These are phyloP conservation scores for Amylostereum areolatum DNA, from an alignment of 1,284 basidiomycete genomes.

Conservation along the genomic window DNA sequence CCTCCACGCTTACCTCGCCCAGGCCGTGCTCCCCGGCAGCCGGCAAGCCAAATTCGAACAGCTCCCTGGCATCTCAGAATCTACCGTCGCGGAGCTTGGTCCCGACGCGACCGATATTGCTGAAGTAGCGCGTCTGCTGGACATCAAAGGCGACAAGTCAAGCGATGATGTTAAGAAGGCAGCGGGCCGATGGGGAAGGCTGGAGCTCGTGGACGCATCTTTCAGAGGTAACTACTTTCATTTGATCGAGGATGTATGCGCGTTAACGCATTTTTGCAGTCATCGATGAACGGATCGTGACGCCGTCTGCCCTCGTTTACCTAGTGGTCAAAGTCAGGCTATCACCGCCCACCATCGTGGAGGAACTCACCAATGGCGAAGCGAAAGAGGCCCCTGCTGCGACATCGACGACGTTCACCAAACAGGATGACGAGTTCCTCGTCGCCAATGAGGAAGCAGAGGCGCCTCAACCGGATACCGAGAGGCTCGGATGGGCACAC, in stretches of 20 bases:
- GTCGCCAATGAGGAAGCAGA: slow-evolving; percentile 57
- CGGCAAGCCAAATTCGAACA: slow-evolving; percentile 53
- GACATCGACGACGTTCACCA: slow-evolving; percentile 38
- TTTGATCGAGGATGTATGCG: slow-evolving; percentile 1
- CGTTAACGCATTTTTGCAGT: slow-evolving; percentile 42
- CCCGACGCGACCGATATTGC: slow-evolving; percentile 36
- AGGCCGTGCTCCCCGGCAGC: slow-evolving; percentile 71
- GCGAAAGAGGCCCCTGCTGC: slow-evolving; percentile 29
- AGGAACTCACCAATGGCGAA: slow-evolving; percentile 40
- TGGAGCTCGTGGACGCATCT: slow-evolving; percentile 79
- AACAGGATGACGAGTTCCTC: slow-evolving; percentile 67
- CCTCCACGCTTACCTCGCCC: slow-evolving; percentile 79
- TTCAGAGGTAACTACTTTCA: slow-evolving; percentile 72
- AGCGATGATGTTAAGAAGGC: slow-evolving; percentile 63
- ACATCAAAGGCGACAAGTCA: slow-evolving; percentile 47
- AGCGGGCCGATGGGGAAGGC: slow-evolving; percentile 68
- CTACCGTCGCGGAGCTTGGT: slow-evolving; percentile 37
- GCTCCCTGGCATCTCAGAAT: slow-evolving; percentile 64
- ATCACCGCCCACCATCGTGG: slow-evolving; percentile 40
- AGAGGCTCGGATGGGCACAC: slow-evolving; percentile 66
- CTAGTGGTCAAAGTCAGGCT: slow-evolving; percentile 81
- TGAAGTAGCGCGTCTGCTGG: slow-evolving; percentile 44
- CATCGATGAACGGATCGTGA: slow-evolving; percentile 85
- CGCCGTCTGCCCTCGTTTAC: slow-evolving; percentile 86
- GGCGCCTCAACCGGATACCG: slow-evolving; percentile 35